Evolutionary conservation across 106 monocot species (phyloP).

Genomic region (Triglochin maritima): DNA sequence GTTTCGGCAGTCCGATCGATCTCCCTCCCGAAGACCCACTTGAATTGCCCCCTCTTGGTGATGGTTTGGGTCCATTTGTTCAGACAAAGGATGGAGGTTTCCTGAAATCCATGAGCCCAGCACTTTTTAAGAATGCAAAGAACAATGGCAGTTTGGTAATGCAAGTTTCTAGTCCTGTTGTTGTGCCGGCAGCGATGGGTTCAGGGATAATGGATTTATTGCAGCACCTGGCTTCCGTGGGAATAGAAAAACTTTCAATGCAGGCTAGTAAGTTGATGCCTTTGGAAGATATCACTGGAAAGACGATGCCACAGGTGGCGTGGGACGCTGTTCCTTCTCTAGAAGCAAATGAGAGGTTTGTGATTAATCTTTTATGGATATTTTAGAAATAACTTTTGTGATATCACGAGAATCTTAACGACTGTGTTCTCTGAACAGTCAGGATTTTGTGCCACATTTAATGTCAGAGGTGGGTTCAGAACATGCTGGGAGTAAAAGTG

Average conservation of each 20-base stretch:
- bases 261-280: slow-evolving; percentile 95
- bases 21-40: slow-evolving; percentile 46
- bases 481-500: slow-evolving; percentile 22
- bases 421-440: slow-evolving; percentile 17
- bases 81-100: slow-evolving; percentile 89
- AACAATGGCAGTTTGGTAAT: slow-evolving; percentile 72
- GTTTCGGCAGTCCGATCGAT: slow-evolving; percentile 75
- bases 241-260: slow-evolving; percentile 83
- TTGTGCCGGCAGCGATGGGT: slow-evolving; percentile 97
- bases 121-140: slow-evolving; percentile 60
- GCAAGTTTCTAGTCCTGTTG: slow-evolving; percentile 88
- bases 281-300: slow-evolving; percentile 84
- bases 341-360: slow-evolving; percentile 46
- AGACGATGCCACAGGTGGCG: slow-evolving; percentile 70
- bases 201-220: slow-evolving; percentile 75
- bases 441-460: slow-evolving; percentile 14
- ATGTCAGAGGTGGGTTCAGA: slow-evolving; percentile 6
- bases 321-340: slow-evolving; percentile 60
- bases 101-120: slow-evolving; percentile 80
- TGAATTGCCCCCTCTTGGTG: slow-evolving; percentile 58
- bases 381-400: not conserved
- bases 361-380: not conserved
- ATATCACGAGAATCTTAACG: not conserved
- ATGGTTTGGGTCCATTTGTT: slow-evolving; percentile 69
- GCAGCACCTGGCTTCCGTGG: slow-evolving; percentile 66